A percentile compares a stretch with the other conserved stretches of the same genome.
These are phyloP conservation scores for Mortierella antarctica DNA, from an alignment of 192 early-diverging fungal genomes.

Conservation along the genomic window DNA sequence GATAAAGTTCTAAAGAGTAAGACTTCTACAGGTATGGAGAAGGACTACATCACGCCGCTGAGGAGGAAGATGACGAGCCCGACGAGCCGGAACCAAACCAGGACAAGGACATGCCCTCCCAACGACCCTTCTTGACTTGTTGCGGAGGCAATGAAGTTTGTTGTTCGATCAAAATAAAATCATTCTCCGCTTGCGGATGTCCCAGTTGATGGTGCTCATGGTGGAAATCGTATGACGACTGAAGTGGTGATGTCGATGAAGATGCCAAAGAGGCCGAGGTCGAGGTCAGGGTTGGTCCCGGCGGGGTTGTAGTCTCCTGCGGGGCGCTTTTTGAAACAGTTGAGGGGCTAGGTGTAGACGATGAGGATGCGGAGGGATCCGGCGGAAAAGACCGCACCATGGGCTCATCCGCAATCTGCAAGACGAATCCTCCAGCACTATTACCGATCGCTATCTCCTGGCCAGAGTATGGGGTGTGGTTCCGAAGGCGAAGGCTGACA, in stretches of 20 bases:
- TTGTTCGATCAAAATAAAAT: slow-evolving; percentile 47
- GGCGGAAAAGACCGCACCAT: slow-evolving; percentile 29
- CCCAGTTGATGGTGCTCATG: slow-evolving; percentile 43
- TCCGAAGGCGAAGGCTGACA: slow-evolving; percentile 56
- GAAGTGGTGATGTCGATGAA: slow-evolving; percentile 5
- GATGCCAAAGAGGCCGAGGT: background rate
- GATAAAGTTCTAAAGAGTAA: too few relatives aligned
- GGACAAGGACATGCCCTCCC: slow-evolving; percentile 26
- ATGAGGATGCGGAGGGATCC: slow-evolving; percentile 13
- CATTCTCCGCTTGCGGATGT: slow-evolving; percentile 17
- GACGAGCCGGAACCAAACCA: slow-evolving; percentile 45
- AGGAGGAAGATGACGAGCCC: slow-evolving; percentile 2
- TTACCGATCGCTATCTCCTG: slow-evolving; percentile 51
- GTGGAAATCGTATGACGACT: slow-evolving; percentile 49
- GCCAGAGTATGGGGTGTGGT: slow-evolving; percentile 57
- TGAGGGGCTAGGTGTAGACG: slow-evolving; percentile 2
- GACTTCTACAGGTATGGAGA: too few relatives aligned
- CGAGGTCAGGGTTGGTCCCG: background rate
- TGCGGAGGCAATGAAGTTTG: background rate
- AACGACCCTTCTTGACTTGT: slow-evolving; percentile 28
- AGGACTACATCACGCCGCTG: background rate
- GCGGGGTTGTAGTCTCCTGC: background rate
- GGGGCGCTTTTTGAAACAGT: background rate
- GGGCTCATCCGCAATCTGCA: slow-evolving; percentile 50
- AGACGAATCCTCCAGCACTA: slow-evolving; percentile 33